Percentiles rank a stretch among this genome's conserved stretches.
Evolutionary conservation across 2,329 filamentous ascomycete species (phyloP).

Genomic region (Samsoniella hepiali): DNA sequence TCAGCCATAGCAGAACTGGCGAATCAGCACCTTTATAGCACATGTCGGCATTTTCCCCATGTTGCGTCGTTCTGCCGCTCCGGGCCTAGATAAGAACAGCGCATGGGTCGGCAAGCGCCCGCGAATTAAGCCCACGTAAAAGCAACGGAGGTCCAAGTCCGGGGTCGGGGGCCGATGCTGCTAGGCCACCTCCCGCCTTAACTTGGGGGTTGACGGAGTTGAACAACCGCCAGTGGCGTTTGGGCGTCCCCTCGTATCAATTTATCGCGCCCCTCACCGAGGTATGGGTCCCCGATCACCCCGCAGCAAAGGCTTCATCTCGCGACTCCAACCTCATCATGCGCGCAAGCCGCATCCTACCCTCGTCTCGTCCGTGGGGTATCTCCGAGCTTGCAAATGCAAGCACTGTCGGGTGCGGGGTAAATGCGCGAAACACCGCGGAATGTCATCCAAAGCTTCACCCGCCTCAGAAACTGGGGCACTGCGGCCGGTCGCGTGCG

Average conservation of each 20-base stretch:
- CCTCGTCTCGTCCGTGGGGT: slow-evolving; percentile 6
- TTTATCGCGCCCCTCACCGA: background rate
- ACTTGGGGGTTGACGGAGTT: background rate
- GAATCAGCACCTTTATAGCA: background rate
- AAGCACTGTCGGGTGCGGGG: background rate
- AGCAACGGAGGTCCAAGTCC: slow-evolving; percentile 11
- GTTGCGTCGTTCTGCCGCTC: background rate
- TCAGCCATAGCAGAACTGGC: background rate
- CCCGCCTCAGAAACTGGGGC: slow-evolving; percentile 5
- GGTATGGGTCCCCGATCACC: slow-evolving; percentile 4
- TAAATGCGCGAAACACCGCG: background rate
- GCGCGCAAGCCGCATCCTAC: background rate
- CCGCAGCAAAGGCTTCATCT: background rate
- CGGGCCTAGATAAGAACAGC: background rate
- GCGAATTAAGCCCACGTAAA: background rate
- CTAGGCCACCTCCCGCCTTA: background rate
- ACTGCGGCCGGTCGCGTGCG: slow-evolving; percentile 30
- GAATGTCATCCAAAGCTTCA: slow-evolving; percentile 10
- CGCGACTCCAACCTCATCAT: background rate
- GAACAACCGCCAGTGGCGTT: background rate
- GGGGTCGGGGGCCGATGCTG: background rate
- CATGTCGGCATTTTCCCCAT: background rate
- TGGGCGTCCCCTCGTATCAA: background rate
- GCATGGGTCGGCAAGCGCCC: background rate
- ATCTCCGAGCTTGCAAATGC: slow-evolving; percentile 4